Conservation (phyloP, 2,329 filamentous ascomycete genomes). For the Monosporascus sp. region DNA sequence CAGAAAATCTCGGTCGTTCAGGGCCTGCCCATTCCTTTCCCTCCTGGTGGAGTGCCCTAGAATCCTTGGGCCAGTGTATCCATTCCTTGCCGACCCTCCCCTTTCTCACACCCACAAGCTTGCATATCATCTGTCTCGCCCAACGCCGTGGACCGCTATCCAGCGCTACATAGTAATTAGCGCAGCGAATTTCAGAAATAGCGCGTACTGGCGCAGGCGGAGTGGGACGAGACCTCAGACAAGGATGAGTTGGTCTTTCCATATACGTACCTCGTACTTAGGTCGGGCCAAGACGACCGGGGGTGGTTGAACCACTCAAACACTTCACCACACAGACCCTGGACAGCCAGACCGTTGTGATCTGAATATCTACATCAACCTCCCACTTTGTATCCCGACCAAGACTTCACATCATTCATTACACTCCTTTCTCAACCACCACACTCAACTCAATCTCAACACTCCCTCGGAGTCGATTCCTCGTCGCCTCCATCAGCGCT, state of each 20-base stretch:
- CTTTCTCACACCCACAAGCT: not conserved
- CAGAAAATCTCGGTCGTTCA: conserved; percentile 29
- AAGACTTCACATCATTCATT: conserved; percentile 17
- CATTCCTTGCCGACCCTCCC: conserved; percentile 23
- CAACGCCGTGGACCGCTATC: no score
- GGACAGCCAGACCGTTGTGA: conserved; percentile 14
- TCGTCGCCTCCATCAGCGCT: conserved; percentile 3
- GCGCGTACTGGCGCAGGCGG: conserved; percentile 25
- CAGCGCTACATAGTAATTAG: not conserved
- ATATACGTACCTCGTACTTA: conserved; percentile 15
- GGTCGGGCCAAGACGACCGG: conserved; percentile 19
- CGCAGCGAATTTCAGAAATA: conserved; percentile 4
- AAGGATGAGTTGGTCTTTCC: conserved; percentile 25
- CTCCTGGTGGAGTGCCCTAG: conserved; percentile 24
- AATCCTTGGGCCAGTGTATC: conserved; percentile 24
- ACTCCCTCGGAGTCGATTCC: conserved; percentile 6
- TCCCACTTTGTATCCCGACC: conserved; percentile 22
- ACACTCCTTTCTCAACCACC: conserved; percentile 12
- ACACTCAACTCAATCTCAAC: conserved; percentile 8
- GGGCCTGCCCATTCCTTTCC: conserved; percentile 15
- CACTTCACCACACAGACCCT: conserved; percentile 24
- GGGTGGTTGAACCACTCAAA: conserved; percentile 27
- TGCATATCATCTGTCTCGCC: not conserved
- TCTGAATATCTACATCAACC: conserved; percentile 28
- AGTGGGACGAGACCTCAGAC: conserved; percentile 25